Percentiles rank a stretch among this genome's conserved stretches.
These are phyloP conservation scores for Lablab purpureus DNA, from an alignment of 306 rosid species.

Conservation along the genomic window DNA sequence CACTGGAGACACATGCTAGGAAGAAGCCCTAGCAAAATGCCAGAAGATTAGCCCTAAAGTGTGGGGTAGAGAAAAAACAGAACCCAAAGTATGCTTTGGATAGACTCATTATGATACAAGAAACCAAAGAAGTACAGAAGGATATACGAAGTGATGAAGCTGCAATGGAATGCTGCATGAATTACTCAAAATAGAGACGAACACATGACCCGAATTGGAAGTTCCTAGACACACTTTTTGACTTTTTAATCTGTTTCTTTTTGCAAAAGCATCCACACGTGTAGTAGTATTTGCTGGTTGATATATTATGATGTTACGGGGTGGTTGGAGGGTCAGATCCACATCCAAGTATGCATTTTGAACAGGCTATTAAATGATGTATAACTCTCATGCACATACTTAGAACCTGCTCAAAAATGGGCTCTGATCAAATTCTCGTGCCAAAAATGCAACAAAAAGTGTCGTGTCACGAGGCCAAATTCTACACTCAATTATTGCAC, in stretches of 20 bases:
- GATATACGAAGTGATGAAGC: background rate
- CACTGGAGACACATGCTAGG: conserved; percentile 1
- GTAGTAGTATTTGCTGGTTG: background rate
- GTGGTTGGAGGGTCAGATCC: conserved; percentile 21
- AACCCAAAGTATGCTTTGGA: background rate
- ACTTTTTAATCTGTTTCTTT: background rate
- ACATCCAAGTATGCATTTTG: conserved; percentile 20
- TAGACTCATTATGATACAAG: background rate
- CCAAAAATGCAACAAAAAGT: background rate
- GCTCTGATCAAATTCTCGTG: conserved; percentile 11
- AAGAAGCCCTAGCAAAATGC: conserved; percentile 10
- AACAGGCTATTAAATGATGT: conserved; percentile 10
- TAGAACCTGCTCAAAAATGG: conserved; percentile 16
- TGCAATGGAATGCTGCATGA: background rate
- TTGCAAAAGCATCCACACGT: conserved; percentile 22
- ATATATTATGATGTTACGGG: background rate
- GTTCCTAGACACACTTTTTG: conserved; percentile 24
- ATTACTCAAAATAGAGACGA: conserved; percentile 10
- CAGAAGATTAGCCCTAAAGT: background rate
- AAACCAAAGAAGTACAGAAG: conserved; percentile 17
- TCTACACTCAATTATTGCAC: conserved; percentile 9
- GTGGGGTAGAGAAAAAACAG: conserved; percentile 2
- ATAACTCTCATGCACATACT: conserved; percentile 2
- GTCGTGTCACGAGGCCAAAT: background rate
- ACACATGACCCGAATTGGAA: background rate